Percentiles rank a stretch among this genome's conserved stretches.
These are phyloP conservation scores for Xylariaceae sp. DNA, from an alignment of 2,329 filamentous ascomycete genomes.

Conservation along the genomic window DNA sequence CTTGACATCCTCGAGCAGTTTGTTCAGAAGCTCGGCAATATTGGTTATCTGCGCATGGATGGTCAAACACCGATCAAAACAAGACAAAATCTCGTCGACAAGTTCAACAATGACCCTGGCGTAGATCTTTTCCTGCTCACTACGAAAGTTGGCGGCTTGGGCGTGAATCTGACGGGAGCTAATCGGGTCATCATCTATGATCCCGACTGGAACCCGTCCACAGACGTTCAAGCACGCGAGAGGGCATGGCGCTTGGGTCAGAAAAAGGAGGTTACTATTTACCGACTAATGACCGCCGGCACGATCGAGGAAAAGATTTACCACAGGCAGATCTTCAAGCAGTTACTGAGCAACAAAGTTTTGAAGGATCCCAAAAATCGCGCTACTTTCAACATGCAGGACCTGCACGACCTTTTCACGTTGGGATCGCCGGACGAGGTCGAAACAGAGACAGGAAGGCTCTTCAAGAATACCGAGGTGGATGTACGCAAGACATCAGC, in stretches of 20 bases:
- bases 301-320: constrained; percentile 99
- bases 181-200: constrained; percentile 97
- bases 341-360: constrained; percentile 95
- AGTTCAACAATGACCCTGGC: constrained; percentile 77
- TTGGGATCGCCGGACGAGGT: constrained; percentile 63
- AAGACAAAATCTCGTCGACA: constrained; percentile 84
- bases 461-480: constrained; percentile 86
- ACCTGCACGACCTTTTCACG: constrained; percentile 88
- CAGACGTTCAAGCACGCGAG: constrained; percentile 90
- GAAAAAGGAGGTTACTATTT: constrained; percentile 91
- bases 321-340: constrained; percentile 96
- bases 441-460: constrained; percentile 73
- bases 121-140: constrained; percentile 89
- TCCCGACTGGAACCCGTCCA: constrained; percentile 97
- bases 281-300: constrained; percentile 94
- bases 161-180: constrained; percentile 90
- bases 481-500: constrained; percentile 44
- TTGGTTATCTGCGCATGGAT: constrained; percentile 87
- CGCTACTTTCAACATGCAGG: constrained; percentile 82
- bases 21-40: constrained; percentile 58
- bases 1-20: constrained; percentile 88
- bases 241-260: constrained; percentile 94
- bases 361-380: constrained; percentile 89
- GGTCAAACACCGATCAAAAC: constrained; percentile 83
- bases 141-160: constrained; percentile 89